Evolutionary conservation across 345 rosid genomes (phyloP).

Genomic region (Kandelia obovata): DNA sequence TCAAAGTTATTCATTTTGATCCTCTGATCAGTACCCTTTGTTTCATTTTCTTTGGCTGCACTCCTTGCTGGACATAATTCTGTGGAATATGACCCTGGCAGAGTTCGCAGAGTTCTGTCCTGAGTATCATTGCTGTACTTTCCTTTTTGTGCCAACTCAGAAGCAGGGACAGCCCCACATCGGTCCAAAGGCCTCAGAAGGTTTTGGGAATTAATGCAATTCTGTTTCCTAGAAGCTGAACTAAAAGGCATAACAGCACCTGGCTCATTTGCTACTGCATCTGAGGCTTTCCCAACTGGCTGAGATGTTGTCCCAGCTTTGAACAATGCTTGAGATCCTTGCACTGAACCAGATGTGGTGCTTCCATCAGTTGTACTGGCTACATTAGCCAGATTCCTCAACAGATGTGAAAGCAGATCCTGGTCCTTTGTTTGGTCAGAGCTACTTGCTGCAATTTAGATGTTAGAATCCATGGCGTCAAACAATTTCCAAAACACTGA

Average conservation of each 20-base stretch:
- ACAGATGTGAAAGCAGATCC: slow-evolving; percentile 73
- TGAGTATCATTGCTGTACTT: slow-evolving; percentile 7
- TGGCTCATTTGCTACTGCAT: slow-evolving; percentile 19
- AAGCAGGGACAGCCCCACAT: slow-evolving; percentile 19
- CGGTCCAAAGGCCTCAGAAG: slow-evolving; percentile 21
- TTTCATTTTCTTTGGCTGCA: slow-evolving; percentile 23
- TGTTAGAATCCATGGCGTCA: slow-evolving; percentile 15
- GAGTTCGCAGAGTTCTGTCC: slow-evolving; percentile 15
- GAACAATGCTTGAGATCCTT: slow-evolving; percentile 48
- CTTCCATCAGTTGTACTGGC: slow-evolving; percentile 36
- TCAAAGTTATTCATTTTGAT: slow-evolving; percentile 62
- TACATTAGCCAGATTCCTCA: slow-evolving; percentile 62
- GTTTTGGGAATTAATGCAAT: slow-evolving; percentile 20
- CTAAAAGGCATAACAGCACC: slow-evolving; percentile 34
- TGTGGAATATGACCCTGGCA: slow-evolving; percentile 15
- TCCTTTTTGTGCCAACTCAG: slow-evolving; percentile 28
- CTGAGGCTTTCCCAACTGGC: slow-evolving; percentile 21
- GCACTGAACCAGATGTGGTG: slow-evolving; percentile 57
- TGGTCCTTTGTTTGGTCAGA: slow-evolving; percentile 66
- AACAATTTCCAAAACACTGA: neutral
- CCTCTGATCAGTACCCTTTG: slow-evolving; percentile 22
- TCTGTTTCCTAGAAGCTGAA: slow-evolving; percentile 29
- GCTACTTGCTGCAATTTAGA: slow-evolving; percentile 57
- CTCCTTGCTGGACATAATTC: slow-evolving; percentile 17
- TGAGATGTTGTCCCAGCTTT: slow-evolving; percentile 34